Base-by-base conservation (phyloP, 768 basidiomycete genomes). In the Mycena olivaceomarginata region DNA sequence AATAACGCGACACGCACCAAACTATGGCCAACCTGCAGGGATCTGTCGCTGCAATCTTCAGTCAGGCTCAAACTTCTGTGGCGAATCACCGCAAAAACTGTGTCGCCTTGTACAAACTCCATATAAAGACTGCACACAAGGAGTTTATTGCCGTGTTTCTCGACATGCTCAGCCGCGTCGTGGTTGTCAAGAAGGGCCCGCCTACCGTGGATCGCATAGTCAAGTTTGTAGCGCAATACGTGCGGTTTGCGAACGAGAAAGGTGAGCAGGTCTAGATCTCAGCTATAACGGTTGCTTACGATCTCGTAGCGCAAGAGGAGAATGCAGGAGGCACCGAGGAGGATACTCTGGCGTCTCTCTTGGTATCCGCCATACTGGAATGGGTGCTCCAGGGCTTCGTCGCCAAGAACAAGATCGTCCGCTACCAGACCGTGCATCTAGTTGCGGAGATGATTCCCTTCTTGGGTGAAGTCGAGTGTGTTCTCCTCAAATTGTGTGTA, bases 41-140 rank as follows among this genome's bases (percentile, higher is more conserved):
- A 48, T 82, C 82, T 9, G 76, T 91, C 20, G 84, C 88, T 2
- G 80, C 80, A 15, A 86, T 90, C 22, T 98, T 98, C 73, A 93
- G 95, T 60, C 96, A 98, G 85, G 94, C 91, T 0, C 97, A 98
- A 82, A 85, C 84, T 22, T 94, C 95, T 0, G 83, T 93, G 37
- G 96, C 97, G 5, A 97, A 96, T 84, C 98, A 99, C 85, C 95
- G 95, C 81, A 99, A 99, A 89, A 98, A 98, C 85, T 91, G 94
- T 69, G 94, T 97, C 59, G 93, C 94, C 0, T 90, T 99, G 1
- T 91, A 96, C 88, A 97, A 98, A 83, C 85, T 98, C 43, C 97
- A 98, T 80, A 78, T 87, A 16, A 91, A 93, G 74, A 93, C 41
- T 8, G 43, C 84, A 18, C 85, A 92, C 76, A 92, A 88, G 15